Conservation (phyloP, 495 filamentous ascomycete species). For the Penicillium turbatum region DNA sequence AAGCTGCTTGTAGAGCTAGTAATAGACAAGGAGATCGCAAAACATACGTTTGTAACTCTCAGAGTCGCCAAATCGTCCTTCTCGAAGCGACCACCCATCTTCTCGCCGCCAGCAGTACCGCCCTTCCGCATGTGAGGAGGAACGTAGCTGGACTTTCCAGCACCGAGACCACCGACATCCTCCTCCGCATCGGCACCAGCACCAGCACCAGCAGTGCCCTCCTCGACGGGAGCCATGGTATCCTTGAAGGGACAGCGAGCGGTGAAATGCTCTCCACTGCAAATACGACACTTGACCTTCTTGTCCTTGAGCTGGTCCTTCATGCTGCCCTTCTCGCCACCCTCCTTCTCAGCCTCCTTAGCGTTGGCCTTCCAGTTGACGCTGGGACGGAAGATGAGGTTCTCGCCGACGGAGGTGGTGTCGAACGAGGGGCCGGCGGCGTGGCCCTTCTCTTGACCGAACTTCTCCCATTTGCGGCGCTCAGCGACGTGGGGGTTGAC, state of each 20-base stretch:
- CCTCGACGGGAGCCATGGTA: conserved; percentile 72
- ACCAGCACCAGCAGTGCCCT: conserved; percentile 53
- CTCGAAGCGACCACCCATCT: conserved; percentile 93
- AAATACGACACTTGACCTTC: conserved; percentile 99
- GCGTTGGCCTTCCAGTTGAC: conserved; percentile 86
- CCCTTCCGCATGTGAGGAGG: conserved; percentile 85
- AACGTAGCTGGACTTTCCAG: conserved; percentile 77
- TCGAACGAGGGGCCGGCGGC: conserved; percentile 64
- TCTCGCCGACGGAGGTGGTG: conserved; percentile 91
- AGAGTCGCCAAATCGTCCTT: conserved; percentile 94
- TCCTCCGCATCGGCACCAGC: conserved; percentile 45
- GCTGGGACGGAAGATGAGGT: conserved; percentile 90
- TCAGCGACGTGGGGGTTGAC: conserved; percentile 97
- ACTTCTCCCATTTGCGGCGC: conserved; percentile 87
- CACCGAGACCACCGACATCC: conserved; percentile 55
- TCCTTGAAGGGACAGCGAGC: conserved; percentile 88
- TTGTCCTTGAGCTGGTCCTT: conserved; percentile 95
- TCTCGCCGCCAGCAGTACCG: conserved; percentile 64
- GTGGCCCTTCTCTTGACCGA: conserved; percentile 78
- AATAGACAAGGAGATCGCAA: background rate
- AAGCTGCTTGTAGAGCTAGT: background rate
- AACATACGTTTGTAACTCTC: conserved; percentile 90
- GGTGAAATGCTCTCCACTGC: conserved; percentile 97
- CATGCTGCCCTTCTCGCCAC: conserved; percentile 65
- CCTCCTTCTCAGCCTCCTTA: conserved; percentile 76